phyloP scores from a whole-genome alignment of 106 monocot genomes.

The Platanthera zijinensis region DNA sequence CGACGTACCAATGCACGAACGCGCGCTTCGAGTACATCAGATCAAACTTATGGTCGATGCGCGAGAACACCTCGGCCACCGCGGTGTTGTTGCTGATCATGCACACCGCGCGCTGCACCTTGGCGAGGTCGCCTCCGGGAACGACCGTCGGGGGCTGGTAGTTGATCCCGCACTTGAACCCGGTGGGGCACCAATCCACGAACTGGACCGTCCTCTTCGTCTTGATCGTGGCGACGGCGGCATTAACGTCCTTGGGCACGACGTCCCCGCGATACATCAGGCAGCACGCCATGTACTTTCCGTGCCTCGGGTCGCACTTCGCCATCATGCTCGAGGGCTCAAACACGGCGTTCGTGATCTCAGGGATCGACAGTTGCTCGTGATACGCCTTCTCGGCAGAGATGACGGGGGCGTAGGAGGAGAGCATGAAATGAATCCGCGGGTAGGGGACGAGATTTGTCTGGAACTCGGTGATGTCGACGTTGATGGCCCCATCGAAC shows the following conservation, averaged over 20 bases:
- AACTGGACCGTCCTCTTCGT: conserved; percentile 16
- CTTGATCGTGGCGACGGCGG: conserved; percentile 89
- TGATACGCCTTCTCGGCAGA: conserved; percentile 21
- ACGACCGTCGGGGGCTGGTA: conserved; percentile 84
- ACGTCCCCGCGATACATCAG: conserved; percentile 93
- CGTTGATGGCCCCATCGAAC: conserved; percentile 42
- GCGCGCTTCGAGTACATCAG: conserved; percentile 85
- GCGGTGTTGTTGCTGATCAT: conserved; percentile 99
- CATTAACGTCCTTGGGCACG: conserved; percentile 91
- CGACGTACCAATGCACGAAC: conserved; percentile 91
- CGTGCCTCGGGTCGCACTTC: conserved; percentile 90
- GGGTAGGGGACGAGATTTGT: conserved; percentile 89
- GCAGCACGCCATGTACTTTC: conserved; percentile 91
- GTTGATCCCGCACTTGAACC: conserved; percentile 94
- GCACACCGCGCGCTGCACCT: conserved; percentile 76
- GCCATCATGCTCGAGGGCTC: conserved; percentile 95
- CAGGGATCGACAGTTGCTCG: conserved; percentile 71
- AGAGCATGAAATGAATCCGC: conserved; percentile 87
- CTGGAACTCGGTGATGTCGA: conserved; percentile 84
- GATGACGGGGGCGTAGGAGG: conserved; percentile 82
- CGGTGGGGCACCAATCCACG: conserved; percentile 88
- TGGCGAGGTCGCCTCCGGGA: conserved; percentile 76
- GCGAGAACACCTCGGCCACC: conserved; percentile 82
- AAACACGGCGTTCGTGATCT: conserved; percentile 86
- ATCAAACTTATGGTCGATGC: conserved; percentile 92